Evolutionary conservation across 2,329 filamentous ascomycete species (phyloP).

Genomic region (Teratosphaeria gauchensis): DNA sequence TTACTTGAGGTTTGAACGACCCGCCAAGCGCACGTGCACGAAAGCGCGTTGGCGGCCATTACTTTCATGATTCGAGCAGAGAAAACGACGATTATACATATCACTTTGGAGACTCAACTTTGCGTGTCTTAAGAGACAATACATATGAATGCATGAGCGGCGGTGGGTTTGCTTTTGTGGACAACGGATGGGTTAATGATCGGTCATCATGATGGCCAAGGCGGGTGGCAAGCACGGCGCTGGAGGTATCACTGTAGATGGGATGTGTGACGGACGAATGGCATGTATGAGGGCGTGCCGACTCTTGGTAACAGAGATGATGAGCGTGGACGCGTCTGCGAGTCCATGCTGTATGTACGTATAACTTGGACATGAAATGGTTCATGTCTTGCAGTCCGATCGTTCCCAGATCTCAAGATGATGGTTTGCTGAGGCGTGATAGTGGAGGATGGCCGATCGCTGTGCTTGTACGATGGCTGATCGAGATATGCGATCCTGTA

Average conservation of each 20-base stretch:
- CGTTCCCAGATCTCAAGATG: not conserved
- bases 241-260: not conserved
- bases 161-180: not conserved
- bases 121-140: not conserved
- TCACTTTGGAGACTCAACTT: not conserved
- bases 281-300: not conserved
- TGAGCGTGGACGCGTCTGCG: not conserved
- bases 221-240: not conserved
- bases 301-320: not conserved
- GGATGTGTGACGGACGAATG: not conserved
- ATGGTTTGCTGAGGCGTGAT: not conserved
- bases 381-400: not conserved
- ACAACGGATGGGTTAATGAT: not conserved
- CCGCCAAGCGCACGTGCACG: not conserved
- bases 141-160: not conserved
- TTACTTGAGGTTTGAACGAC: not conserved
- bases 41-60: too few species aligned
- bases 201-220: not conserved
- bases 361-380: not conserved
- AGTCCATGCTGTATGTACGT: not conserved
- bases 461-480: not conserved
- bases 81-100: not conserved
- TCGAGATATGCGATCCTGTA: not conserved
- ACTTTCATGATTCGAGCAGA: not conserved
- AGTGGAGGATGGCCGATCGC: not conserved